Evolutionary conservation across 164 flowering plant genomes (phyloP).

Genomic region (Dillenia suffruticosa): DNA sequence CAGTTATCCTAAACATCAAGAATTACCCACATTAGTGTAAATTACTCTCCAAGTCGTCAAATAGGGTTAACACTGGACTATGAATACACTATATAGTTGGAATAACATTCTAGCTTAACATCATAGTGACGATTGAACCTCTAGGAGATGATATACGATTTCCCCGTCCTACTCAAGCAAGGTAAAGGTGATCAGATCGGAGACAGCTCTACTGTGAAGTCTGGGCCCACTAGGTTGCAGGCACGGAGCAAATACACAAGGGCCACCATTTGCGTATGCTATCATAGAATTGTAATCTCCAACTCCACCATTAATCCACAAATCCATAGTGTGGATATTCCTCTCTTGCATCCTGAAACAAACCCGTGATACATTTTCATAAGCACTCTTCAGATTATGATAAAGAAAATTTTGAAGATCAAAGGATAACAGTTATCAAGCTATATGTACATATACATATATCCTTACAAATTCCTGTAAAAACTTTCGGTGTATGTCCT

Average conservation of each 20-base stretch:
- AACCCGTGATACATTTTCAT: neutral
- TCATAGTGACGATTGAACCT: no score
- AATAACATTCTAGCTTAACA: no score
- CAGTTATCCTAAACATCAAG: no score
- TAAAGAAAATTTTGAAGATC: neutral
- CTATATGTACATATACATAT: neutral
- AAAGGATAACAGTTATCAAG: neutral
- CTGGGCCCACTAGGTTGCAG: slow-evolving; percentile 18
- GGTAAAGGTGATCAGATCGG: slow-evolving; percentile 33
- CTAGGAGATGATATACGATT: no score
- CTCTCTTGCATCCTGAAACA: slow-evolving; percentile 18
- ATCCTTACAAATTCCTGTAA: slow-evolving; percentile 25
- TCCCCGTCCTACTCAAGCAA: slow-evolving; percentile 20
- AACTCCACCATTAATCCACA: slow-evolving; percentile 35
- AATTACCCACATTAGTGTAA: no score
- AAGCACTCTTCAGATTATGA: neutral
- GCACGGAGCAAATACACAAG: no score
- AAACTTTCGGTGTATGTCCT: slow-evolving; percentile 25
- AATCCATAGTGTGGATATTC: slow-evolving; percentile 35
- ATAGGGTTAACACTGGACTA: no score
- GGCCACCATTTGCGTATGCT: slow-evolving; percentile 17
- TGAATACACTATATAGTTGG: no score
- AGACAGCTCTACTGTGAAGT: slow-evolving; percentile 22
- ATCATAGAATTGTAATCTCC: slow-evolving; percentile 20
- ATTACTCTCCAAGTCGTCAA: no score